Percentiles rank a stretch among this genome's conserved stretches.
phyloP scores from a whole-genome alignment of 768 basidiomycete genomes.

The Calocybe indica region DNA sequence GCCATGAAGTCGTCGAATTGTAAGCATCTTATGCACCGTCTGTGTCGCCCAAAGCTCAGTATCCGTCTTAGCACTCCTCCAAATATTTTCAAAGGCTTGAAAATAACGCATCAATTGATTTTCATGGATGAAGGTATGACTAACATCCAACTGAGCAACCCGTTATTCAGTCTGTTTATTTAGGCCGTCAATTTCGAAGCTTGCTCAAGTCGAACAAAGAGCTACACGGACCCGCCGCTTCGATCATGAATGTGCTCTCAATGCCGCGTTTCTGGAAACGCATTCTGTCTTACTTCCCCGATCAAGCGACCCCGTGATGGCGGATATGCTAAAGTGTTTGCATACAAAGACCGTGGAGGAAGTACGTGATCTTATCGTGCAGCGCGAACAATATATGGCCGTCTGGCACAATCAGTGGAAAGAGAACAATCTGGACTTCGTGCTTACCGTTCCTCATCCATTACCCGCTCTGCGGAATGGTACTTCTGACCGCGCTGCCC shows the following conservation, averaged over 20 bases:
- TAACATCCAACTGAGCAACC: conserved; percentile 1
- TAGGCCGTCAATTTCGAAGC: conserved; percentile 39
- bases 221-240: conserved; percentile 22
- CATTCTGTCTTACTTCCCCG: conserved; percentile 34
- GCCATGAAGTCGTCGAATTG: conserved; percentile 63
- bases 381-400: conserved; percentile 36
- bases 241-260: conserved; percentile 26
- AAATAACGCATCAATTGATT: conserved; percentile 46
- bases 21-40: conserved; percentile 20
- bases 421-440: conserved; percentile 52
- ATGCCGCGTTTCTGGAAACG: conserved; percentile 37
- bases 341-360: conserved; percentile 44
- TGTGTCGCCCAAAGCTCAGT: conserved; percentile 7
- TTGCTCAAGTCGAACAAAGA: conserved; percentile 27
- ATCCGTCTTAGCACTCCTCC: conserved; percentile 31
- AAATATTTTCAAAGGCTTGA: conserved; percentile 41
- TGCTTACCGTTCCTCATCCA: conserved; percentile 57
- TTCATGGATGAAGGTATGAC: conserved; percentile 51
- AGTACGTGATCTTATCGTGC: conserved; percentile 41
- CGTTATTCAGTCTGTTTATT: conserved; percentile 1
- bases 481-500: conserved; percentile 41
- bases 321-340: conserved; percentile 31
- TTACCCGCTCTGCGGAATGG: conserved; percentile 53
- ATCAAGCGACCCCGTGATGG: conserved; percentile 29
- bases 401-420: conserved; percentile 42